Conservation (phyloP, 495 filamentous ascomycete genomes). For the Aspergillus mulundensis region DNA sequence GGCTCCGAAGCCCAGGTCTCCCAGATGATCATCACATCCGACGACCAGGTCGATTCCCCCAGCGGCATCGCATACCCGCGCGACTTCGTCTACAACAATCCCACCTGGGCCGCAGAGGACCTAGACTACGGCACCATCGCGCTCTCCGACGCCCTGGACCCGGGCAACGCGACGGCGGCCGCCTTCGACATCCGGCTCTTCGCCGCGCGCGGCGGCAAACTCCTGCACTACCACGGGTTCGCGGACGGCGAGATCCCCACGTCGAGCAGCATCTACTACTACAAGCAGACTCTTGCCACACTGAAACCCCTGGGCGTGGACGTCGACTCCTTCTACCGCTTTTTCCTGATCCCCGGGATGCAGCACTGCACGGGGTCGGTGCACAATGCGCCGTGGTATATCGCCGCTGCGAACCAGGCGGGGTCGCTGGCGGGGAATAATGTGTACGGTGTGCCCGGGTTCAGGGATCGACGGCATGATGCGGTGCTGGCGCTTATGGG, state of each 20-base stretch:
- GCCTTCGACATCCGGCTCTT: conserved; percentile 45
- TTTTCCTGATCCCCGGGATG: conserved; percentile 47
- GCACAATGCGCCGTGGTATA: conserved; percentile 32
- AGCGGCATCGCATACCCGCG: conserved; percentile 12
- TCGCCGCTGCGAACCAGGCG: conserved; percentile 23
- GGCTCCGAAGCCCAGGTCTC: neutral
- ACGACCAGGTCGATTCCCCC: neutral
- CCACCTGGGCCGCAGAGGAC: conserved; percentile 7
- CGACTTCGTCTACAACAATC: conserved; percentile 9
- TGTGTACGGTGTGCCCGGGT: conserved; percentile 36
- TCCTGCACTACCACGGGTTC: conserved; percentile 52
- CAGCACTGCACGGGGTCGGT: conserved; percentile 19
- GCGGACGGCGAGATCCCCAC: conserved; percentile 34
- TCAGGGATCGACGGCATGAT: conserved; percentile 41
- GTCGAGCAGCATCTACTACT: conserved; percentile 13
- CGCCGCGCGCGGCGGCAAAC: conserved; percentile 46
- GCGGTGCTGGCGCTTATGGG: conserved; percentile 44
- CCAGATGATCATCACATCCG: neutral
- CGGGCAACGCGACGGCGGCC: conserved; percentile 16
- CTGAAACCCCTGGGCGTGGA: conserved; percentile 14
- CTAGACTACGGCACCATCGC: conserved; percentile 13
- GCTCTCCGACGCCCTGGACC: conserved; percentile 30
- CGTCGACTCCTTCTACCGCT: conserved; percentile 25
- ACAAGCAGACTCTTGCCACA: conserved; percentile 12
- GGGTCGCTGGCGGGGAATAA: neutral